Conservation (phyloP, 805 yeast genomes). For the Kodamaea jinghongensis region DNA sequence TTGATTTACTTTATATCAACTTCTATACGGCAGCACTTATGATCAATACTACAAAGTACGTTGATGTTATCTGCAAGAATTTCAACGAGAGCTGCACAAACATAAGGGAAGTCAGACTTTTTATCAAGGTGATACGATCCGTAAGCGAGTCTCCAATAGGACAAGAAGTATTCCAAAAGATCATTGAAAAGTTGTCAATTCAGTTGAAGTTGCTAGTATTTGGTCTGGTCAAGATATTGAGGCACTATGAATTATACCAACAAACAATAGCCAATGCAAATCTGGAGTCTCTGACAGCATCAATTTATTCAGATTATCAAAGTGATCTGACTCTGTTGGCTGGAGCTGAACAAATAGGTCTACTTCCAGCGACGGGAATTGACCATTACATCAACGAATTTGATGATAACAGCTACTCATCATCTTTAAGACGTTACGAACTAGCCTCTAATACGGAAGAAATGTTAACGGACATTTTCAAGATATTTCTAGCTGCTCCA, state of each 20-base stretch:
- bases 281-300: slow-evolving; percentile 12
- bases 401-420: neutral
- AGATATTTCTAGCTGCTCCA: slow-evolving; percentile 33
- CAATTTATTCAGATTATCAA: slow-evolving; percentile 15
- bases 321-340: slow-evolving; percentile 6
- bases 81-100: slow-evolving; percentile 23
- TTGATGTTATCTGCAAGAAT: slow-evolving; percentile 20
- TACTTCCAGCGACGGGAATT: slow-evolving; percentile 9
- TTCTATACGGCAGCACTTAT: slow-evolving; percentile 36
- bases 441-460: slow-evolving; percentile 16
- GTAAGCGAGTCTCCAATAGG: slow-evolving; percentile 27
- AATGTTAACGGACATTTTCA: slow-evolving; percentile 30
- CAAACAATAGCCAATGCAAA: slow-evolving; percentile 8
- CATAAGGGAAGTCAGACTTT: slow-evolving; percentile 22
- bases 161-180: slow-evolving; percentile 15
- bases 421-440: neutral
- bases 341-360: slow-evolving; percentile 10
- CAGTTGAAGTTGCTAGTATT: slow-evolving; percentile 26
- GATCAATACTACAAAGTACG: slow-evolving; percentile 32
- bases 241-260: slow-evolving; percentile 17
- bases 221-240: slow-evolving; percentile 24
- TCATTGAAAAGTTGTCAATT: slow-evolving; percentile 25
- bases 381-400: slow-evolving; percentile 5
- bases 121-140: slow-evolving; percentile 30
- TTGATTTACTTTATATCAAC: slow-evolving; percentile 24